Evolutionary conservation across 1,139 yeast genomes (phyloP), one percentile per base, ranked within the genome.

Genomic region (Yamadazyma songkhlaensis): DNA sequence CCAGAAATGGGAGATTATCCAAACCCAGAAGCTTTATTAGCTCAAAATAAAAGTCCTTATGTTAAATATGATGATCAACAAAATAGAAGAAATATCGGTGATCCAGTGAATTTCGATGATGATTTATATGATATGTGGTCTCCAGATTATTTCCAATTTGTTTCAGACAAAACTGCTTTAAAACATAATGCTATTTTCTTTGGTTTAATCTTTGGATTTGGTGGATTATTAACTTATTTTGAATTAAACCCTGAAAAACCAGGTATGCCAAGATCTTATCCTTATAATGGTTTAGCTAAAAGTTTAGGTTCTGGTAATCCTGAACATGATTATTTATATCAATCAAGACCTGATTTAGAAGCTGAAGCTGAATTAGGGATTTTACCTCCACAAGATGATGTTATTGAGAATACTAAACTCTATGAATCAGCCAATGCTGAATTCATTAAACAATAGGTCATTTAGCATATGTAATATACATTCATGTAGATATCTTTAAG

Each of bases 111-210:
- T 54, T 79, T 79, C 38, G 77, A 81, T 49, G 85, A 81, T 49
- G 96, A 87, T 55, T 64, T 77, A 57, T 72, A 81, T 55, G 92
- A 87, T 57, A 75, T 85, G 71, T 87, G 95, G 95, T 80, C 95
- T 9, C 95, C 95, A 13, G 95, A 86, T 55, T 76, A 81, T 54
- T 81, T 71, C 58, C 79, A 80, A 51, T 59, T 68, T 34, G 84
- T 80, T 31, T 65, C 77, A 29, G 83, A 84, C 59, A 59, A 64
- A 41, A 71, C 78, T 30, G 95, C 95, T 2, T 60, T 81, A 39
- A 72, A 67, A 42, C 72, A 67, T 46, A 69, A 68, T 42, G 72
- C 56, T 27, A 62, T 72, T 26, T 84, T 84, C 60, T 77, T 83
- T 52, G 74, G 74, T 9, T 64, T 69, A 33, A 57, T 85, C 38